A percentile compares a stretch with the other conserved stretches of the same genome.
Evolutionary conservation across 2,329 filamentous ascomycete species (phyloP).

Genomic region (Beauveria caledonica): DNA sequence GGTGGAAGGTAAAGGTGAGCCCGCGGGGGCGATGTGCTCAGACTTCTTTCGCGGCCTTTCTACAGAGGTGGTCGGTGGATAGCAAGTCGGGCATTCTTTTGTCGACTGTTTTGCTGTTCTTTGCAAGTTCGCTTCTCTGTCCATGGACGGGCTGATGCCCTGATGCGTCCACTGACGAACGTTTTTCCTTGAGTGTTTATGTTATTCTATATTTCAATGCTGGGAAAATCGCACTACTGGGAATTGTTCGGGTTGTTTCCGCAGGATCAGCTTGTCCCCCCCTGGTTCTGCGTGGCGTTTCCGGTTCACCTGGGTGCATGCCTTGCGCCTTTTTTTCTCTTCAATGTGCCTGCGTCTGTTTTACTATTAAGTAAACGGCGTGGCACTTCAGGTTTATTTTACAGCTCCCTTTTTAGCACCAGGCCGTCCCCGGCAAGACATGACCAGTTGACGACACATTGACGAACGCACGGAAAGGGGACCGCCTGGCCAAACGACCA

Average conservation of each 20-base stretch:
- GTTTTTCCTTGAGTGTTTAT: constrained; percentile 21
- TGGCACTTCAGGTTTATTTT: constrained; percentile 5
- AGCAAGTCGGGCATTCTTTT: constrained; percentile 10
- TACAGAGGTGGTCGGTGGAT: neutral
- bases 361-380: neutral
- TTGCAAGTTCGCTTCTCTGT: constrained; percentile 1
- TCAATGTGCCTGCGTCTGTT: constrained; percentile 9
- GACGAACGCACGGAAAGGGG: constrained; percentile 9
- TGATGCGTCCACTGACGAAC: constrained; percentile 11
- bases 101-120: neutral
- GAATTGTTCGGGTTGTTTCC: constrained; percentile 15
- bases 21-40: neutral
- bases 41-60: neutral
- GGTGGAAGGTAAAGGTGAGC: neutral
- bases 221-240: constrained; percentile 21
- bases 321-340: constrained; percentile 18
- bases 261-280: constrained; percentile 10
- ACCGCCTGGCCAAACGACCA: constrained; percentile 13
- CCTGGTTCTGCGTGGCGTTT: constrained; percentile 22
- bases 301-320: constrained; percentile 22
- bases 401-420: constrained; percentile 8
- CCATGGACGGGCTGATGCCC: neutral
- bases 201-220: constrained; percentile 20
- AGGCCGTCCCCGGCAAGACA: constrained; percentile 6
- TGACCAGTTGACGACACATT: constrained; percentile 6